phyloP scores from a whole-genome alignment of 2,329 filamentous ascomycete genomes.

The Fusarium transvaalense region DNA sequence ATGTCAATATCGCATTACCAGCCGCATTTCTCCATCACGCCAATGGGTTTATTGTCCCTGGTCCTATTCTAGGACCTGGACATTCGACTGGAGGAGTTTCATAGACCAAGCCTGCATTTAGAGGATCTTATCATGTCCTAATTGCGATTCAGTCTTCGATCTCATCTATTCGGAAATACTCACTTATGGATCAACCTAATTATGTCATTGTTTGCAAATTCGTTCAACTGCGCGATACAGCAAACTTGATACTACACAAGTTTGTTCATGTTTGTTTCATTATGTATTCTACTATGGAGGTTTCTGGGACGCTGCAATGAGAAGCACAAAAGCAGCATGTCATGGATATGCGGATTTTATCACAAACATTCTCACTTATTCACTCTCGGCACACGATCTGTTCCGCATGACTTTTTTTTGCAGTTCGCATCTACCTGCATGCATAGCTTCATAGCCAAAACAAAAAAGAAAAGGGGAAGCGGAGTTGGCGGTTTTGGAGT shows the following conservation, averaged over 20 bases:
- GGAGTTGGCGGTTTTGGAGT: constrained; percentile 39
- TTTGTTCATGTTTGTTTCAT: constrained; percentile 4
- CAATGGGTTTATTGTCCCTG: constrained; percentile 27
- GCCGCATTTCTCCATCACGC: constrained; percentile 27
- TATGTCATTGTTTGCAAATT: background rate
- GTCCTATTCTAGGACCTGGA: constrained; percentile 29
- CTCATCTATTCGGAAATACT: constrained; percentile 14
- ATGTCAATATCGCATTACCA: constrained; percentile 38
- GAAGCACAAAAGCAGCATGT: background rate
- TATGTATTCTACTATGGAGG: constrained; percentile 11
- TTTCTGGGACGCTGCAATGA: background rate
- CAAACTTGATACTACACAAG: constrained; percentile 2
- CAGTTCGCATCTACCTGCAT: constrained; percentile 16
- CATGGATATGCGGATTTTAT: background rate
- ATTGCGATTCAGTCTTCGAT: constrained; percentile 23
- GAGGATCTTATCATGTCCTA: constrained; percentile 40
- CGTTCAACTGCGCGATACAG: constrained; percentile 2
- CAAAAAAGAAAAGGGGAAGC: constrained; percentile 14
- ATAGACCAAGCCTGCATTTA: constrained; percentile 46
- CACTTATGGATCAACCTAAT: constrained; percentile 5
- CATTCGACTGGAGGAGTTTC: constrained; percentile 38
- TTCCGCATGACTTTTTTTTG: background rate
- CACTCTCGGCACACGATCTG: constrained; percentile 1
- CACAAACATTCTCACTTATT: background rate
- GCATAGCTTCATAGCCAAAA: constrained; percentile 24